Conservation (phyloP, 371 early-diverging fungal species). For the Syncephalis plumigaleata region DNA sequence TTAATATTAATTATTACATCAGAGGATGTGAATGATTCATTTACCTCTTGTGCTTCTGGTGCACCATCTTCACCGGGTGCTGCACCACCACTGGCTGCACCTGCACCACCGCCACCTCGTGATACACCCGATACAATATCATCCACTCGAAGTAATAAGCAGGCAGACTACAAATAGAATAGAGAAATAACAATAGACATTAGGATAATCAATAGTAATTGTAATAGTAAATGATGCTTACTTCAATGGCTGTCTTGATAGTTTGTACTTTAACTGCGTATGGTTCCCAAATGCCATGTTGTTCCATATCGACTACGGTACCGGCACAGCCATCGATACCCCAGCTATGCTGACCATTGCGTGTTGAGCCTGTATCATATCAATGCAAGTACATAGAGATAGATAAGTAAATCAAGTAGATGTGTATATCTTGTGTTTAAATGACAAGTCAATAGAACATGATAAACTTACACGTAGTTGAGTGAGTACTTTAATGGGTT, state of each 20-base stretch:
- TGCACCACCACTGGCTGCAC: conserved; percentile 8
- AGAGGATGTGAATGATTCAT: too few relatives aligned
- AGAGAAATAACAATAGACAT: background rate
- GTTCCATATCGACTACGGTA: conserved; percentile 90
- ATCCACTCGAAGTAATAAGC: conserved; percentile 86
- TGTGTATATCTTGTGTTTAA: too few relatives aligned
- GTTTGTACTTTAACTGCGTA: conserved; percentile 98
- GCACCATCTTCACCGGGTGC: background rate
- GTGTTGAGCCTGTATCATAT: conserved; percentile 60
- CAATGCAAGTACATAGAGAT: background rate
- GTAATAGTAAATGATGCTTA: conserved; percentile 6
- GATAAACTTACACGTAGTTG: conserved; percentile 48
- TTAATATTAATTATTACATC: too few relatives aligned
- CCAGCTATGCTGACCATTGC: conserved; percentile 73
- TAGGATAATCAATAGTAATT: background rate
- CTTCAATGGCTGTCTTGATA: conserved; percentile 98
- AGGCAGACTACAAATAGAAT: conserved; percentile 42
- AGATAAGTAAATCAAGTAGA: background rate
- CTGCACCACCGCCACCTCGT: conserved; percentile 27
- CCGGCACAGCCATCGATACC: conserved; percentile 97
- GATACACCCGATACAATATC: conserved; percentile 92
- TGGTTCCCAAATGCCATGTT: conserved; percentile 98
- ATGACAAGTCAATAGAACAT: background rate
- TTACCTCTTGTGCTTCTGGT: too few relatives aligned
- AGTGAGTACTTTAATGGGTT: conserved; percentile 88